These are phyloP conservation scores for Aureobasidium sp. DNA, from an alignment of 2,329 filamentous ascomycete genomes.

Conservation along the genomic window DNA sequence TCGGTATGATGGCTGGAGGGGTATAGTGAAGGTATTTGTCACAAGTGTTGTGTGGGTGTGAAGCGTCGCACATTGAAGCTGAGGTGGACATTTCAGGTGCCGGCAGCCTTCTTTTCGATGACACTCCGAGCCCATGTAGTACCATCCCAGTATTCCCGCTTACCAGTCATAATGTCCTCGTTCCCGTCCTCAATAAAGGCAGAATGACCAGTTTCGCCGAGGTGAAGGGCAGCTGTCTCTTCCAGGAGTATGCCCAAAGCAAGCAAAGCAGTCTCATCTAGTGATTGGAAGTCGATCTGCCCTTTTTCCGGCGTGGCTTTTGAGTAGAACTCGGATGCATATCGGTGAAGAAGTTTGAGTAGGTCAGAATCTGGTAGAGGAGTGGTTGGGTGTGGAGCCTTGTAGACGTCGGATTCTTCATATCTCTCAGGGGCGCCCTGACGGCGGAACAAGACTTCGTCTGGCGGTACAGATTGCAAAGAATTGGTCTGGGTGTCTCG, in stretches of 20 bases:
- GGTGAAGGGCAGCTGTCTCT: constrained; percentile 52
- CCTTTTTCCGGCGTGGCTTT: constrained; percentile 18
- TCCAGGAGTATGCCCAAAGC: constrained; percentile 69
- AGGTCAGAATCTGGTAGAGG: constrained; percentile 59
- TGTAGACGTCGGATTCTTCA: constrained; percentile 62
- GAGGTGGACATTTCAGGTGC: not conserved
- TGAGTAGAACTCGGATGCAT: constrained; percentile 59
- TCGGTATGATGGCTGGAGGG: not conserved
- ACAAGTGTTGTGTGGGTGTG: not conserved
- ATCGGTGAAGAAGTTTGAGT: constrained; percentile 59
- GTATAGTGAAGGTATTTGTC: not conserved
- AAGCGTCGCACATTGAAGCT: not conserved
- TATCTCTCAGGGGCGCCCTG: constrained; percentile 57
- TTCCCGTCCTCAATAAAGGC: constrained; percentile 57
- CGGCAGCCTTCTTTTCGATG: constrained; percentile 1
- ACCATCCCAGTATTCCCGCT: constrained; percentile 12
- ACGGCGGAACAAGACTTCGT: constrained; percentile 62
- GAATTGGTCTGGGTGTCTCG: constrained; percentile 21
- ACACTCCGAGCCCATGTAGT: constrained; percentile 1
- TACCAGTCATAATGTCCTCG: constrained; percentile 14
- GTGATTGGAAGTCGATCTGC: constrained; percentile 45
- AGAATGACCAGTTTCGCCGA: constrained; percentile 60
- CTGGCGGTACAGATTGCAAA: constrained; percentile 47
- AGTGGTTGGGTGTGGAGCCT: constrained; percentile 13
- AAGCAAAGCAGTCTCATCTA: constrained; percentile 72